These are phyloP conservation scores for Stagonosporopsis chrysanthemi DNA, from an alignment of 2,329 filamentous ascomycete species.

Conservation along the genomic window DNA sequence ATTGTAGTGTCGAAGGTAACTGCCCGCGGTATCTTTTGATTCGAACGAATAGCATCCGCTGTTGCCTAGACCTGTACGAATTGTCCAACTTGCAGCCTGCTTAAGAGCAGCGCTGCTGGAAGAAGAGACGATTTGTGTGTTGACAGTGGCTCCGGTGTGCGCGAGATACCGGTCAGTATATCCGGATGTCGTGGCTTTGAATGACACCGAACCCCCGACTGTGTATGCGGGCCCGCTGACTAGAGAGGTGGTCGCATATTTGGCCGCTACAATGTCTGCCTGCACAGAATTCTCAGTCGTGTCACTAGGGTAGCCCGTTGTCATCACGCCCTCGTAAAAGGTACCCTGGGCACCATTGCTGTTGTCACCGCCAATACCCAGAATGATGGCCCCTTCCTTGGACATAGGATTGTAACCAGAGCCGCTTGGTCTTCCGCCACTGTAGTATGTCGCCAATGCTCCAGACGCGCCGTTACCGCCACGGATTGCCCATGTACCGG, in stretches of 20 bases:
- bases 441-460: conserved; percentile 65
- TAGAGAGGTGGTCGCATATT: conserved; percentile 60
- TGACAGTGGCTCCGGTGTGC: conserved; percentile 59
- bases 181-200: conserved; percentile 64
- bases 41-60: conserved; percentile 68
- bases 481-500: conserved; percentile 66
- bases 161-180: conserved; percentile 64
- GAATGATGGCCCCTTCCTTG: conserved; percentile 71
- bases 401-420: conserved; percentile 67
- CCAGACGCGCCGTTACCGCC: conserved; percentile 65
- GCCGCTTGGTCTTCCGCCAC: conserved; percentile 60
- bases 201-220: conserved; percentile 60
- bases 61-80: conserved; percentile 64
- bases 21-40: conserved; percentile 64
- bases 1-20: conserved; percentile 64
- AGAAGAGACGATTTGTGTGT: conserved; percentile 64
- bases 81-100: conserved; percentile 65
- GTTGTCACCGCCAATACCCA: conserved; percentile 76
- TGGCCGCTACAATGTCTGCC: conserved; percentile 66
- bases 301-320: conserved; percentile 66
- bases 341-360: conserved; percentile 66
- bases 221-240: conserved; percentile 59
- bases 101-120: conserved; percentile 60
- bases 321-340: conserved; percentile 72
- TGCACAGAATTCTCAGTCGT: conserved; percentile 66